Evolutionary conservation across 1,139 yeast genomes (phyloP), one percentile per base, ranked within the genome.

Genomic region (Meyerozyma sp.): DNA sequence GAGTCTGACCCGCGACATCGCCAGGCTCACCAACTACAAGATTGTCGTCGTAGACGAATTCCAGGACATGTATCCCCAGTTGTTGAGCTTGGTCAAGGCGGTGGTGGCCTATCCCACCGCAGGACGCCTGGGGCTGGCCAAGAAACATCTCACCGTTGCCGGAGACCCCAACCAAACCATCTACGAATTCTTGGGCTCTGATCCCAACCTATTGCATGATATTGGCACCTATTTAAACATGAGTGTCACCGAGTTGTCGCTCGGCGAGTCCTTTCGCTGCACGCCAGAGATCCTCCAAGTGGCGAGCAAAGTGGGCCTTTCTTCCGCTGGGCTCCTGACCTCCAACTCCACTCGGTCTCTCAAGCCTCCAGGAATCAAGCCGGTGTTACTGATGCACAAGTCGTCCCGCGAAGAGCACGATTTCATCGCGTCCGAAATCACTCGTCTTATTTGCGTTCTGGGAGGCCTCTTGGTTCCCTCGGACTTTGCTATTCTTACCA

Each of bases 161-260:
- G 94, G 94, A 1, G 95, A 86, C 58, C 79, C 81, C 1, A 73
- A 82, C 56, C 95, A 86, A 58, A 76, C 85, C 43, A 82, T 86
- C 20, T 86, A 82, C 57, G 80, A 72, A 26, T 85, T 84, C 56
- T 55, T 82, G 32, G 88, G 89, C 0, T 70, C 82, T 1, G 66
- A 69, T 38, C 71, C 73, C 0, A 52, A 56, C 8, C 48, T 65
- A 13, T 60, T 71, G 54, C 43, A 52, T 14, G 45, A 52, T 3
- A 48, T 71, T 20, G 53, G 50, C 8, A 25, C 44, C 5, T 62
- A 61, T 1, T 59, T 75, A 1, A 54, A 57, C 1, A 51, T 57
- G 35, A 40, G 52, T 1, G 49, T 66, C 1, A 55, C 56, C 4
- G 63, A 63, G 32, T 51, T 73, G 3, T 49, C 60, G 5, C 58